Base-by-base conservation (phyloP, 2,329 filamentous ascomycete species). In the Hortaea werneckii region DNA sequence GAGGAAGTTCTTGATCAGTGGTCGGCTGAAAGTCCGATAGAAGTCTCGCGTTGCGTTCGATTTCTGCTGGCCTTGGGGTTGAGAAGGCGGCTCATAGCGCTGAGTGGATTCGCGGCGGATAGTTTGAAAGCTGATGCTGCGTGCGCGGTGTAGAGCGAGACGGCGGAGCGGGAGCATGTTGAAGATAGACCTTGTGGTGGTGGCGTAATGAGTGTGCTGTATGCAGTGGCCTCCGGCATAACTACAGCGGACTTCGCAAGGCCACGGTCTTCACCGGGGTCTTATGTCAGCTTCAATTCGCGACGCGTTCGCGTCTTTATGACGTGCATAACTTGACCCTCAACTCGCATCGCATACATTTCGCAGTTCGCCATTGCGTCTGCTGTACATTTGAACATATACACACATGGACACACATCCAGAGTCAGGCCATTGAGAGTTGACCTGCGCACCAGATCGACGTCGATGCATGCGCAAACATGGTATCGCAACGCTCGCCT, bases 21-120 rank as follows among this genome's bases (percentile, higher is more conserved):
- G 85, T 1, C 83, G 75, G 35, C 80, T 79, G 60, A 87, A 88
- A 10, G 78, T 79, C 60, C 79, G 82, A 71, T 87, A 90, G 68
- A 89, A 89, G 40, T 74, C 70, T 42, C 77, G 45, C 44, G 62
- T 59, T 5, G 58, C 55, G 46, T 59, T 63, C 13, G 37, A 13
- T 4, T 35, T 35, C 13, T 39, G 37, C 37, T 39, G 37, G 10
- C 10, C 13, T 10, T 13, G 37, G 8, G 37, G 37, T 20, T n/a
- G 37, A 8, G 10, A n/a, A 3, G 37, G 37, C 13, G 37, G 37
- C 20, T 39, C 32, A n/a, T 9, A 9, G 32, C n/a, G 32, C n/a
- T 35, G 32, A 9, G 32, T 35, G 9, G 32, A 35, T 35, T 35
- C 9, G 9, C 32, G n/a, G 4, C 32, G 32, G 32, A 9, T 9